Base-by-base conservation (phyloP, 177 flowering plant genomes). In the Telopea speciosissima region DNA sequence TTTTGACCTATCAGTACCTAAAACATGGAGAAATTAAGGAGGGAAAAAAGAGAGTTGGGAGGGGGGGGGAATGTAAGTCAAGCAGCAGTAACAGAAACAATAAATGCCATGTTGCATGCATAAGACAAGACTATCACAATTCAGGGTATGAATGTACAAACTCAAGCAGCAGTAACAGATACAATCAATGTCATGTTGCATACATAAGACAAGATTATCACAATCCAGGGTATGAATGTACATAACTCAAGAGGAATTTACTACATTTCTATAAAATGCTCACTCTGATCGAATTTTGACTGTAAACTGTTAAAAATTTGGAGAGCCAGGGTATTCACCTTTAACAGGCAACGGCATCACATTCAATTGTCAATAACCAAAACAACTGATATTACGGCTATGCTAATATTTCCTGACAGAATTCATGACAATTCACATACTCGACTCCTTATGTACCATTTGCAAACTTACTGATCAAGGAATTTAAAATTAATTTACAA, bases 1-100 rank as follows among this genome's bases (percentile, higher is more conserved):
- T 74, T 78, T 77, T 10, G 33, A 40, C 24, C 24, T 56, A 24
- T 76, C 79, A 63, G 44, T 62, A 70, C 85, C 87, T 80, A 72
- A 45, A 36, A 33, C 52, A 58, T 3, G 25, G 60, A 12, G 45
- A 63, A 65, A 74, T 36, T 36, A 75, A 21, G 65, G 21, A 59
- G 25, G 25, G 0, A 36, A 36, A 36, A 36, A 36, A 3, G 40
- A 36, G 5, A 36, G 5, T 8, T 5, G 40, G 40, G 6, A 8
- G 40, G 8, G 40, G 5, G 9, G 40, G 7, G 9, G 62, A 67
- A 68, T 25, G 14, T 5, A 33, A 9, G 21, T 63, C 33, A 44
- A 63, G 59, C 72, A 23, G 16, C 54, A 49, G 12, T 4, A 40
- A 62, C 22, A 70, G n/a, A 33, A 17, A 58, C 36, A 61, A 69